These are phyloP conservation scores for Stagonosporopsis chrysanthemi DNA, from an alignment of 2,329 filamentous ascomycete species.

Conservation along the genomic window DNA sequence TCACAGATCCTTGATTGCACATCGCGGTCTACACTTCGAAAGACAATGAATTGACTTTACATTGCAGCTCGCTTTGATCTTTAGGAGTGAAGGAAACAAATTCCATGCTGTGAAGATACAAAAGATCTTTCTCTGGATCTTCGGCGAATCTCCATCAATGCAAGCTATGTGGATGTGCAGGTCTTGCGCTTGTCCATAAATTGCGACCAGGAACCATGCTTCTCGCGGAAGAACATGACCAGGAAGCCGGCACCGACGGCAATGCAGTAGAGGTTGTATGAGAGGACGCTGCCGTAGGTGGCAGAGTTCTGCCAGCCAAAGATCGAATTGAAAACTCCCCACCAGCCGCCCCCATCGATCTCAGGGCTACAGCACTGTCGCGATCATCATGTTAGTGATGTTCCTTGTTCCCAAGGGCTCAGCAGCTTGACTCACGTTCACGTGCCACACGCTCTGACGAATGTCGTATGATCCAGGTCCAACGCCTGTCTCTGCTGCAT, in stretches of 20 bases:
- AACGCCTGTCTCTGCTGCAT: slow-evolving; percentile 66
- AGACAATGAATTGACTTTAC: too few species aligned
- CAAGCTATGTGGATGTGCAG: neutral
- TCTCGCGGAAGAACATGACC: slow-evolving; percentile 72
- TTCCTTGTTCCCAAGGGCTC: neutral
- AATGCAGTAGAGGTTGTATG: slow-evolving; percentile 88
- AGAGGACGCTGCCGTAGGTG: slow-evolving; percentile 82
- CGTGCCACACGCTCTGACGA: slow-evolving; percentile 77
- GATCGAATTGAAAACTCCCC: slow-evolving; percentile 85
- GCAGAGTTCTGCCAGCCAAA: slow-evolving; percentile 87
- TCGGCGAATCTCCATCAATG: neutral
- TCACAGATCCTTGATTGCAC: too few species aligned
- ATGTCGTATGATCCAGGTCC: slow-evolving; percentile 82
- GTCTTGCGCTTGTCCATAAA: neutral
- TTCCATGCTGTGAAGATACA: too few species aligned
- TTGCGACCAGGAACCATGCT: slow-evolving; percentile 12
- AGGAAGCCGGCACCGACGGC: slow-evolving; percentile 69
- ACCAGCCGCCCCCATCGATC: slow-evolving; percentile 74
- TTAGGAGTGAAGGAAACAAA: too few species aligned
- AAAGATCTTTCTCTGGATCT: neutral
- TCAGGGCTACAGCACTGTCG: slow-evolving; percentile 75
- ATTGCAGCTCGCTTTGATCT: too few species aligned
- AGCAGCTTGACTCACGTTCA: slow-evolving; percentile 65
- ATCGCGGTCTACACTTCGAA: too few species aligned
- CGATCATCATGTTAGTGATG: neutral